phyloP scores from a whole-genome alignment of 768 basidiomycete species.

The Amanita molliuscula region DNA sequence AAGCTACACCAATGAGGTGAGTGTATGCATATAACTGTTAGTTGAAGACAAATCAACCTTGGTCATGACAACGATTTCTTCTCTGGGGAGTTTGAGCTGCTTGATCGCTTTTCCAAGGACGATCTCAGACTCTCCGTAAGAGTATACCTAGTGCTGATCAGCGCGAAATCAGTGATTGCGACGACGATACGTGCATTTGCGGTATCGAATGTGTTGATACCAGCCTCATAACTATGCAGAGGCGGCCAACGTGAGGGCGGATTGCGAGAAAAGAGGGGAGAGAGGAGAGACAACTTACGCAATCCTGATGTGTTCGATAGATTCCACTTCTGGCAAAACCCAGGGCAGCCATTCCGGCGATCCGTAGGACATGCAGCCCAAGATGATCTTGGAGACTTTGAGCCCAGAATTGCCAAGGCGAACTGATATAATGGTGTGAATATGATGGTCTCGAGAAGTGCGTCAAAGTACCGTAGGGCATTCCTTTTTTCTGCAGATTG shows the following conservation, averaged over 20 bases:
- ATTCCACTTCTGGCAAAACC: conserved; percentile 38
- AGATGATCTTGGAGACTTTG: conserved; percentile 55
- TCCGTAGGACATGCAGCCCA: conserved; percentile 58
- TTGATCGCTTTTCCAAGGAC: conserved; percentile 72
- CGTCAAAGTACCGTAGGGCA: not conserved
- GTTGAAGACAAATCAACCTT: conserved; percentile 25
- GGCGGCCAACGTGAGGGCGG: not conserved
- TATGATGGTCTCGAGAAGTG: not conserved
- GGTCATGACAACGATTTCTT: conserved; percentile 70
- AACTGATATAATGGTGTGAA: conserved; percentile 20
- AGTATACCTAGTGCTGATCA: conserved; percentile 36
- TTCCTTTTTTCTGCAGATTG: not conserved
- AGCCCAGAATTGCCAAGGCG: conserved; percentile 42
- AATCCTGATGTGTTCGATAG: conserved; percentile 41
- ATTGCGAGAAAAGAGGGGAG: too few species aligned
- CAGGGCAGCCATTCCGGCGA: conserved; percentile 38
- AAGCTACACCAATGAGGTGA: conserved; percentile 3
- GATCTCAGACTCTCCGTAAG: conserved; percentile 54
- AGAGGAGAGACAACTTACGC: conserved; percentile 19
- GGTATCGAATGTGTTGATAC: conserved; percentile 55
- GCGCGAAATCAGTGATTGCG: not conserved
- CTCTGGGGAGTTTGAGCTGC: conserved; percentile 51
- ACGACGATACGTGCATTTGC: conserved; percentile 27
- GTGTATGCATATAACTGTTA: conserved; percentile 10
- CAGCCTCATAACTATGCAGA: conserved; percentile 40